Evolutionary conservation across 768 basidiomycete species (phyloP).

Genomic region (Epithele typhae): DNA sequence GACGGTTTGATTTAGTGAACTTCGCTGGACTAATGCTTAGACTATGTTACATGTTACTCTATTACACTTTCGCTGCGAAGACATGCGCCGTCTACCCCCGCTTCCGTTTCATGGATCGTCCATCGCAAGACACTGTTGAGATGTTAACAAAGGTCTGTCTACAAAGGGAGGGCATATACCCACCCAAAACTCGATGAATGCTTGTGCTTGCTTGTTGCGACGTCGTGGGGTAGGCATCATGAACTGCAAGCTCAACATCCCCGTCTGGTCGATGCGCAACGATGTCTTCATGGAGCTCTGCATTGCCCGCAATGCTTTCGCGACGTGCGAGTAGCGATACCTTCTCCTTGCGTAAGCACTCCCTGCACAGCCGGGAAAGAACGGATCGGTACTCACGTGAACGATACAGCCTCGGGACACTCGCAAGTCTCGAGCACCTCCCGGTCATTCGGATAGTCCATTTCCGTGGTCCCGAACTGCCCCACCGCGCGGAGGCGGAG

Average conservation of each 20-base stretch:
- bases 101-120: too few species aligned
- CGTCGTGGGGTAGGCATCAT: constrained; percentile 59
- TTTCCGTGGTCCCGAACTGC: constrained; percentile 83
- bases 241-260: constrained; percentile 85
- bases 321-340: constrained; percentile 79
- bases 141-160: neutral
- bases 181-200: constrained; percentile 88
- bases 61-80: too few species aligned
- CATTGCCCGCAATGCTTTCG: constrained; percentile 67
- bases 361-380: neutral
- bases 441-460: constrained; percentile 93
- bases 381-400: constrained; percentile 50
- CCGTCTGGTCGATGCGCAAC: constrained; percentile 77
- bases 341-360: constrained; percentile 34
- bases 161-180: constrained; percentile 25
- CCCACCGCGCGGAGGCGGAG: constrained; percentile 80
- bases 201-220: constrained; percentile 39
- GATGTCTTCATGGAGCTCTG: constrained; percentile 86
- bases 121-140: constrained; percentile 22
- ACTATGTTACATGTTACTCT: too few species aligned
- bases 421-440: constrained; percentile 92
- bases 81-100: too few species aligned
- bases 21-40: constrained; percentile 4
- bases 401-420: constrained; percentile 59
- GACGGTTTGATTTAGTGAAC: constrained; percentile 18